Evolutionary conservation across 2,329 filamentous ascomycete genomes (phyloP).

Genomic region (Pyrenophora graminea): DNA sequence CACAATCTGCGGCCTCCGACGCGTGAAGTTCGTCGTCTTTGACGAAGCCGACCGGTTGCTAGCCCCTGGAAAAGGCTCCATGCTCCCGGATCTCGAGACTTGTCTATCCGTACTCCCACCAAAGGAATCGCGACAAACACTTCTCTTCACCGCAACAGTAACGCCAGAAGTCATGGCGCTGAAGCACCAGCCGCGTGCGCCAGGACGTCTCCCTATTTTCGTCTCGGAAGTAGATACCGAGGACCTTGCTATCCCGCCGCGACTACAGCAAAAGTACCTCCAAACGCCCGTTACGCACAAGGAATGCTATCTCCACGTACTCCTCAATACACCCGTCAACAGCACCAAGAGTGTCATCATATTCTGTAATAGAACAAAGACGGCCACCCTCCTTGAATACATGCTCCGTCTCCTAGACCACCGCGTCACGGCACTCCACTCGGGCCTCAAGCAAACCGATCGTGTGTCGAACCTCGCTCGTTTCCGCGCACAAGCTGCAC

Average conservation of each 20-base stretch:
- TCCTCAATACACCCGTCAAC: slow-evolving; percentile 76
- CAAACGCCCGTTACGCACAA: slow-evolving; percentile 89
- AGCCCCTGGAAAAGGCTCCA: slow-evolving; percentile 74
- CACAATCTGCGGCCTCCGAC: slow-evolving; percentile 78
- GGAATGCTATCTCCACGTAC: slow-evolving; percentile 90
- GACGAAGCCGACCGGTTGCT: slow-evolving; percentile 95
- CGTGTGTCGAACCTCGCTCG: slow-evolving; percentile 85
- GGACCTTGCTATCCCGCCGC: slow-evolving; percentile 74
- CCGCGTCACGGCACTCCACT: slow-evolving; percentile 89
- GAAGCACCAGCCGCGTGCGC: slow-evolving; percentile 75
- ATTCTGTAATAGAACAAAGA: slow-evolving; percentile 90
- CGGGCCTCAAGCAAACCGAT: slow-evolving; percentile 80
- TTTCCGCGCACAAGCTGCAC: slow-evolving; percentile 86
- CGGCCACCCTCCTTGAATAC: slow-evolving; percentile 87
- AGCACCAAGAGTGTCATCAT: slow-evolving; percentile 79
- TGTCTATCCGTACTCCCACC: slow-evolving; percentile 82
- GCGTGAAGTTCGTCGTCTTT: slow-evolving; percentile 84
- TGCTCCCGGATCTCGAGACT: slow-evolving; percentile 92
- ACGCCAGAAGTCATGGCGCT: slow-evolving; percentile 88
- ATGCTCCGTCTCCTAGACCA: slow-evolving; percentile 83
- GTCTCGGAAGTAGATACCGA: slow-evolving; percentile 83
- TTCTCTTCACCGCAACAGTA: slow-evolving; percentile 94
- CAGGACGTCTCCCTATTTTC: slow-evolving; percentile 76
- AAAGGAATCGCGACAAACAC: slow-evolving; percentile 79
- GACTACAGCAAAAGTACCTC: slow-evolving; percentile 81